phyloP scores from a whole-genome alignment of 768 basidiomycete species.

The Kwoniella dendrophila region DNA sequence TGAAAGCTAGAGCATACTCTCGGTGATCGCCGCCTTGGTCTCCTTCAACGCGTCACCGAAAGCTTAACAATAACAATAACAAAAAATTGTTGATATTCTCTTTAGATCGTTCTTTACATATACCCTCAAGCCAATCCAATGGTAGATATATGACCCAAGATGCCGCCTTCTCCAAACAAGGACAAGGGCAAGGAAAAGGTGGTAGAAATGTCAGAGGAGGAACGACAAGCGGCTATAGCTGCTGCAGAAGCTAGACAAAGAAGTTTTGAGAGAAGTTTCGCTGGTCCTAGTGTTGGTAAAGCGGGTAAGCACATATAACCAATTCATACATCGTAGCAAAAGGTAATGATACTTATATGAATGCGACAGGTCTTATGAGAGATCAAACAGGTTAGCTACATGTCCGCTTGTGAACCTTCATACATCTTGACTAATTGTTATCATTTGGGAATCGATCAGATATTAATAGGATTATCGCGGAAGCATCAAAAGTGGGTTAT shows the following conservation, averaged over 20 bases:
- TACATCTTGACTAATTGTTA: constrained; percentile 8
- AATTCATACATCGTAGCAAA: background rate
- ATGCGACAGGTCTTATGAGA: constrained; percentile 44
- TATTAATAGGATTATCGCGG: constrained; percentile 84
- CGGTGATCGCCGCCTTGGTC: no score
- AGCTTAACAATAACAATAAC: background rate
- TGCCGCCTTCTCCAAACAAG: constrained; percentile 3
- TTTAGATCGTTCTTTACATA: background rate
- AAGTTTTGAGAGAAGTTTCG: constrained; percentile 61
- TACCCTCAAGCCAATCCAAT: background rate
- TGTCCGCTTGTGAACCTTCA: background rate
- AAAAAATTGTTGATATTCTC: background rate
- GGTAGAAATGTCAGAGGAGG: constrained; percentile 18
- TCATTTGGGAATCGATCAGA: constrained; percentile 58
- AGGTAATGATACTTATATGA: background rate
- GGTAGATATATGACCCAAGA: constrained; percentile 4
- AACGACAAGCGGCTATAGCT: constrained; percentile 11
- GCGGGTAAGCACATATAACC: constrained; percentile 65
- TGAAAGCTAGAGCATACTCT: background rate
- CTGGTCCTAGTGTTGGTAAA: constrained; percentile 85
- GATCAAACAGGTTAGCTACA: constrained; percentile 48
- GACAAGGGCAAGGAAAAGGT: constrained; percentile 16
- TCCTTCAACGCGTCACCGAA: no score
- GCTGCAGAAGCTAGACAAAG: constrained; percentile 33
- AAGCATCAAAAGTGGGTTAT: constrained; percentile 68